Evolutionary conservation across 1,284 basidiomycete species (phyloP), one percentile per base, ranked within the genome.

Genomic region (Fomitopsis pinicola): DNA sequence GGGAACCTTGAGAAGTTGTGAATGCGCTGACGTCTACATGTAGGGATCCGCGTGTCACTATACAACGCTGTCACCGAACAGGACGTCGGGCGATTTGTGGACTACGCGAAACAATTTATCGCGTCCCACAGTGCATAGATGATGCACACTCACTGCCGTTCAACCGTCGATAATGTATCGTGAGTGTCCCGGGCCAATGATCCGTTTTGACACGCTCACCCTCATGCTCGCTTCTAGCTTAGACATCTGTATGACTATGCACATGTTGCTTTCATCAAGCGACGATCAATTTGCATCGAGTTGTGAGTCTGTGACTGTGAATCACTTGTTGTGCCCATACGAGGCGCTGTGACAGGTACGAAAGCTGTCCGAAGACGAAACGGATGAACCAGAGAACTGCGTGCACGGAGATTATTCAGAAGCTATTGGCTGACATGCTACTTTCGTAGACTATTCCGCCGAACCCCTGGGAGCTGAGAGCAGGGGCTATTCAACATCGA

Each of bases 21-120:
- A 59, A 72, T 50, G 63, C 68, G 54, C 69, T 71, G 65, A 73
- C 45, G 70, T 57, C 36, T 59, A 30, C 2, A 65, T 40, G 36
- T 65, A 87, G 91, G 96, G 15, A 89, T 97, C 60, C 89, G 97
- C 17, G 87, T 92, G 4, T 97, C 95, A 19, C 78, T 99, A 6
- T 99, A 99, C 79, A 99, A 99, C 66, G 96, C 97, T 9, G 82
- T 98, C 63, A 91, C 91, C 1, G 87, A 95, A 65, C 88, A 93
- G 62, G 86, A 94, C 64, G 80, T 81, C 0, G 87, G 90, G 64
- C 78, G 74, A 59, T 71, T 92, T 12, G 77, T 89, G 33, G 76
- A 72, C 1, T 92, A 89, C 66, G 86, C 90, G 70, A 75, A 77
- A 44, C 78, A 82, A 36, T 92, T 90, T 66, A 66, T 76, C 44